Base-by-base conservation (phyloP, 2,329 filamentous ascomycete genomes). In the Ceratocystis lukuohia region DNA sequence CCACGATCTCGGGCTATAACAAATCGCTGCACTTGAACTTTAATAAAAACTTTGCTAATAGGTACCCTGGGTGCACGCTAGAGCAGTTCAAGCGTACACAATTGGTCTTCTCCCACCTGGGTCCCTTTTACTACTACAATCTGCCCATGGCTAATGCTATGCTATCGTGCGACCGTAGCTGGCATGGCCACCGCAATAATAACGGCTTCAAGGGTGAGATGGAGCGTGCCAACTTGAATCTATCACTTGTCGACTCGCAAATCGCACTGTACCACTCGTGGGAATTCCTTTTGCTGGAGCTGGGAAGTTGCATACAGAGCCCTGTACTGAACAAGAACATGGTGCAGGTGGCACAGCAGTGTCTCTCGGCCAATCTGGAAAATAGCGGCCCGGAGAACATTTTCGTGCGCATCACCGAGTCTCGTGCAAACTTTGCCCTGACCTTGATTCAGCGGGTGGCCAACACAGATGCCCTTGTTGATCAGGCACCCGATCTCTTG, bases 231-330 rank as follows among this genome's bases (percentile, higher is more conserved):
- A 99, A 99, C 74, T 79, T 88, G 69, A 97, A 99, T 74, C 75
- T 99, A 64, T 96, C 92, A 28, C 80, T 96, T 44, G 91, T 99
- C 44, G 91, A 97, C 74, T 89, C 93, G 28, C 91, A 99, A 77
- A 87, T 94, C 70, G 86, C 85, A 56, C 83, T 99, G 20, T 88
- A 96, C 69, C 86, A 90, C 71, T 88, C 90, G 66, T 97, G 93
- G 91, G 92, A 95, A 74, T 86, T 90, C 68, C 80, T 99, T 7
- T 84, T 93, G 15, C 81, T 94, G 62, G 93, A 96, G 72, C 81
- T 99, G 62, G 90, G 88, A 73, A 84, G 84, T 46, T 83, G 80
- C 68, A 75, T 84, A n/a, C 80, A 61, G 22, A 78, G 80, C 69
- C 76, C 78, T 15, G 77, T 76, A 28, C 78, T 93, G 3, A 83